phyloP scores from a whole-genome alignment of 331 rosid genomes.

The Stylosanthes scabra region DNA sequence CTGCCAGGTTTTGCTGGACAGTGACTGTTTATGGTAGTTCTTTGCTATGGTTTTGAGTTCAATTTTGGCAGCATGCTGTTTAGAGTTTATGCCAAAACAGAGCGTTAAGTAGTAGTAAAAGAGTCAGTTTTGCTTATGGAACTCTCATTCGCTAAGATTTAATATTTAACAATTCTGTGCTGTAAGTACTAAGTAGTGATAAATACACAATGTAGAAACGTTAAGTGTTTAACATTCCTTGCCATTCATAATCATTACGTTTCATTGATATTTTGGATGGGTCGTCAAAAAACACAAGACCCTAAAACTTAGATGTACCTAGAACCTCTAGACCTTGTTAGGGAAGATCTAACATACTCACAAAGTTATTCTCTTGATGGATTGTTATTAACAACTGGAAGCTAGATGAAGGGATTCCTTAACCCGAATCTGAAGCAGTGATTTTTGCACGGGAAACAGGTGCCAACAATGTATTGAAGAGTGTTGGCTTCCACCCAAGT shows the following conservation, averaged over 20 bases:
- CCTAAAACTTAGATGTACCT: conserved; percentile 12
- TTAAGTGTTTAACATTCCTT: conserved; percentile 13
- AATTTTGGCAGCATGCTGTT: not conserved
- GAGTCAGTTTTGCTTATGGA: conserved; percentile 3
- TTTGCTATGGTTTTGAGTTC: conserved; percentile 8
- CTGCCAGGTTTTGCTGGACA: conserved; percentile 2
- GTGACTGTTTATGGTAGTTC: conserved; percentile 10
- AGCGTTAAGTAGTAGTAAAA: conserved; percentile 3
- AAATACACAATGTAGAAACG: not conserved
- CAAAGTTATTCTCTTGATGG: not conserved
- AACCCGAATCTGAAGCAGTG: conserved; percentile 19
- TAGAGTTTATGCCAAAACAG: conserved; percentile 8
- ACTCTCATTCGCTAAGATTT: not conserved
- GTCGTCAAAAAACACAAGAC: conserved; percentile 33
- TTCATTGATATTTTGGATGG: conserved; percentile 43
- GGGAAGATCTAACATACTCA: conserved; percentile 34
- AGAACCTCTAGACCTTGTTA: conserved; percentile 9
- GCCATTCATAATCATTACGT: conserved; percentile 17
- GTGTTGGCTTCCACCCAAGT: conserved; percentile 58
- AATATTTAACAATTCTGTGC: no score
- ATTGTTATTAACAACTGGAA: conserved; percentile 18
- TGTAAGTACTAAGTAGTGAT: no score
- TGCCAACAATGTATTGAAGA: conserved; percentile 39
- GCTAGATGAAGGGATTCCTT: conserved; percentile 11
- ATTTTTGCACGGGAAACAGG: conserved; percentile 28